phyloP scores from a whole-genome alignment of 2,329 filamentous ascomycete species.

The Bipolaris zeicola region DNA sequence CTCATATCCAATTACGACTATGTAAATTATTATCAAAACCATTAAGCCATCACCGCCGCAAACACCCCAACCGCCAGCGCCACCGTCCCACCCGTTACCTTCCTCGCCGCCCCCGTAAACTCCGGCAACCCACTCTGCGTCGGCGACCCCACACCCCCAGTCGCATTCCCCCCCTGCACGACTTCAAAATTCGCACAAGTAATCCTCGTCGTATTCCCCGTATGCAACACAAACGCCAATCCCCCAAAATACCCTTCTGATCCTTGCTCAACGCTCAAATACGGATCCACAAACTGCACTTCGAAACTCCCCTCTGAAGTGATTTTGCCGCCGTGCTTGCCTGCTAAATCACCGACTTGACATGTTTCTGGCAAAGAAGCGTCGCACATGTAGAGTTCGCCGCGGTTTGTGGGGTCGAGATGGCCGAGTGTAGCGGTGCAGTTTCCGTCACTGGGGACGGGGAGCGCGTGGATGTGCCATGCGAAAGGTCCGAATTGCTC shows the following conservation, averaged over 20 bases:
- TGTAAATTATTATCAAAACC: no score
- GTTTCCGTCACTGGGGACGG: constrained; percentile 45
- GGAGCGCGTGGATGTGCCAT: constrained; percentile 50
- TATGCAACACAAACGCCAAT: constrained; percentile 59
- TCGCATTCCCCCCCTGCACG: constrained; percentile 11
- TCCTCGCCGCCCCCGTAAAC: constrained; percentile 24
- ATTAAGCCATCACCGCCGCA: constrained; percentile 16
- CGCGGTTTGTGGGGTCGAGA: constrained; percentile 47
- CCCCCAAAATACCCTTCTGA: constrained; percentile 57
- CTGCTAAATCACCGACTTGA: constrained; percentile 51
- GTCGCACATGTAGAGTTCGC: constrained; percentile 45
- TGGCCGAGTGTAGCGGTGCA: constrained; percentile 47
- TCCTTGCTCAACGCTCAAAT: constrained; percentile 52
- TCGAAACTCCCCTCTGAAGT: constrained; percentile 34
- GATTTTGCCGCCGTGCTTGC: constrained; percentile 50
- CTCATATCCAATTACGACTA: not conserved
- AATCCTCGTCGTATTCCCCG: constrained; percentile 56
- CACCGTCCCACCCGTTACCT: constrained; percentile 10
- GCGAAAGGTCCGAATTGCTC: constrained; percentile 27
- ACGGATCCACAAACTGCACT: constrained; percentile 53
- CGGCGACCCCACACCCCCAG: constrained; percentile 6
- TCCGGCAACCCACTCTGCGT: constrained; percentile 15
- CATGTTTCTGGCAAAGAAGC: constrained; percentile 39
- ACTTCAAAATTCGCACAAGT: constrained; percentile 60
- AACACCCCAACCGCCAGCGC: constrained; percentile 17